These are phyloP conservation scores for Plantago major DNA, from an alignment of 257 asterid genomes.

Conservation along the genomic window DNA sequence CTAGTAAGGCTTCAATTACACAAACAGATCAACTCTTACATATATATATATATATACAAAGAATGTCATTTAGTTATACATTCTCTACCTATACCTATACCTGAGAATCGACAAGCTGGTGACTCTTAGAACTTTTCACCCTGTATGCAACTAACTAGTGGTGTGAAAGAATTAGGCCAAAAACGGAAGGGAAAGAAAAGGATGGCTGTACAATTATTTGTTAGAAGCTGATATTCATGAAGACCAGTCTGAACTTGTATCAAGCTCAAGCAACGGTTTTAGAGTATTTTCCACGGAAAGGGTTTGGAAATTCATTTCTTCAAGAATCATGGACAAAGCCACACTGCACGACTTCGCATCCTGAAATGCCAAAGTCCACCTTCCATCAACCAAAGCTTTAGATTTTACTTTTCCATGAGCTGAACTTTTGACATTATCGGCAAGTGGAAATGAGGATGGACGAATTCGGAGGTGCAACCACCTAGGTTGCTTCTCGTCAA, in stretches of 20 bases:
- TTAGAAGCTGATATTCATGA: conserved; percentile 30
- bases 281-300: conserved; percentile 56
- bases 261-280: conserved; percentile 56
- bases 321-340: conserved; percentile 65
- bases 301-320: conserved; percentile 56
- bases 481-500: conserved; percentile 71
- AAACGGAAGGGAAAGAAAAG: conserved; percentile 16
- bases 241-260: conserved; percentile 24
- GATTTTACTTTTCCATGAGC: conserved; percentile 54
- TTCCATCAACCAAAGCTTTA: conserved; percentile 76
- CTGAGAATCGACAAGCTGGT: conserved; percentile 33
- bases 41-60: conserved; percentile 37
- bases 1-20: too few relatives aligned
- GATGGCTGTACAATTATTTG: conserved; percentile 17
- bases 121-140: conserved; percentile 31
- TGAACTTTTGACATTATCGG: conserved; percentile 40
- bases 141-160: conserved; percentile 19
- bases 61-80: conserved; percentile 37
- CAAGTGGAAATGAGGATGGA: conserved; percentile 60
- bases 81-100: conserved; percentile 28
- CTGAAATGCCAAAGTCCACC: conserved; percentile 93
- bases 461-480: conserved; percentile 98
- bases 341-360: conserved; percentile 72
- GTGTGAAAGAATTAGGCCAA: not conserved
- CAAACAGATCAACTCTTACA: not conserved